phyloP scores from a whole-genome alignment of 345 rosid species.

The Citrus australasica region DNA sequence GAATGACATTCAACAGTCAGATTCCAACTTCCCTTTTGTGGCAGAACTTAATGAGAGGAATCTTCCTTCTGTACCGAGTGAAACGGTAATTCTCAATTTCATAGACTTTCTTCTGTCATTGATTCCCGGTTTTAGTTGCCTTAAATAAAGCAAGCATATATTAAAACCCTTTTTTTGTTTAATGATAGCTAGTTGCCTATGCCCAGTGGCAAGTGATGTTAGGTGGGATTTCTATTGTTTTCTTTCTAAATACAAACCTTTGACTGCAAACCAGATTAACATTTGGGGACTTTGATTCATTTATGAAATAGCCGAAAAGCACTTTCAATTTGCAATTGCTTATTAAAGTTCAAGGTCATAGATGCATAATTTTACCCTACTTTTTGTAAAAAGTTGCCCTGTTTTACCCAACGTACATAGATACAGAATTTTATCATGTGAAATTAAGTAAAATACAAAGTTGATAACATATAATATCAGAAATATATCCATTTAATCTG shows the following conservation, averaged over 20 bases:
- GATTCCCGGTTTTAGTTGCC: background rate
- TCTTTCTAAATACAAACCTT: background rate
- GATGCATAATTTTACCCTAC: background rate
- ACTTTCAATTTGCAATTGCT: background rate
- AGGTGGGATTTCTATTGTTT: background rate
- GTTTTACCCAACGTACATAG: background rate
- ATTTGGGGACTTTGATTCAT: background rate
- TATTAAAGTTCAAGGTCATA: background rate
- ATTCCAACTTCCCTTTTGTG: conserved; percentile 17
- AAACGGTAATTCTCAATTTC: conserved; percentile 27
- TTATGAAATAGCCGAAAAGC: background rate
- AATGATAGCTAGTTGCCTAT: background rate
- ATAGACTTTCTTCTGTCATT: background rate
- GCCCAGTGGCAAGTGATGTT: background rate
- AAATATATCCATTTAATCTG: background rate
- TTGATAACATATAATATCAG: background rate
- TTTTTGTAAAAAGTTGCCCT: background rate
- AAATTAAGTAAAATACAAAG: background rate
- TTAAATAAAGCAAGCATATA: background rate
- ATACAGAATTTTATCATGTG: background rate
- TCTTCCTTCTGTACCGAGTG: conserved; percentile 20
- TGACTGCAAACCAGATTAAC: background rate
- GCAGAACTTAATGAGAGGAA: conserved; percentile 19
- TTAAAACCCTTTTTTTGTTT: background rate
- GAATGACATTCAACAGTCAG: conserved; percentile 13